Base-by-base conservation (phyloP, 495 filamentous ascomycete genomes). In the Bacidia gigantensis region DNA sequence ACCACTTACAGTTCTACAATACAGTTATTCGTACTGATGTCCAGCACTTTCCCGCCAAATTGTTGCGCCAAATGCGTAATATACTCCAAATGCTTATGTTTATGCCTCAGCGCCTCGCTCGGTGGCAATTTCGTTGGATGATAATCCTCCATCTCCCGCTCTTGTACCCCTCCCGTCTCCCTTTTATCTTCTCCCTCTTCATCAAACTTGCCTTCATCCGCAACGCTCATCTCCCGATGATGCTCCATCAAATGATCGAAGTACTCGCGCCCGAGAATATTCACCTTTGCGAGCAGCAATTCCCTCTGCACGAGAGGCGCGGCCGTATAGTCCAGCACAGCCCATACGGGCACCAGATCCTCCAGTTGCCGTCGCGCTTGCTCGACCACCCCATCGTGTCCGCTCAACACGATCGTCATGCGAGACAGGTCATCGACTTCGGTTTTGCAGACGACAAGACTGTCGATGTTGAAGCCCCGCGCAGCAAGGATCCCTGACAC, bases 401-500 rank as follows among this genome's bases (percentile, higher is more conserved):
- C 92, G 52, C 85, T 84, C 40, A 98, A 75, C 51, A 98, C 92
- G 57, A 98, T 98, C 38, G 92, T 97, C 92, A 98, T 98, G 59
- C 92, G 89, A 20, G 87, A 94, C 25, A 98, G 63, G 60, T 98
- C 90, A 58, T 87, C 87, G n/a, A 98, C 90, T 69, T 96, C 92
- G 41, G 92, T 98, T 65, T 85, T 89, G 72, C 92, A 97, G 38
- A 98, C 92, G 46, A 98, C 92, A 52, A 98, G 73, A 51, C 85
- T 90, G 77, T 98, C 92, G 64, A 98, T 98, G 72, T 98, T 98
- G 82, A 98, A 98, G 52, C 92, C 92, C 39, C 92, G 78, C 24
- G 92, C 92, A 14, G 92, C 92, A 26, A 98, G 77, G 63, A 98
- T 97, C 50, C 92, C 92, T 10, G 92, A 96, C 11, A 98, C 86